Evolutionary conservation across 225 moss, liverwort and hornwort species (phyloP).

Genomic region (Marchantia paleacea): DNA sequence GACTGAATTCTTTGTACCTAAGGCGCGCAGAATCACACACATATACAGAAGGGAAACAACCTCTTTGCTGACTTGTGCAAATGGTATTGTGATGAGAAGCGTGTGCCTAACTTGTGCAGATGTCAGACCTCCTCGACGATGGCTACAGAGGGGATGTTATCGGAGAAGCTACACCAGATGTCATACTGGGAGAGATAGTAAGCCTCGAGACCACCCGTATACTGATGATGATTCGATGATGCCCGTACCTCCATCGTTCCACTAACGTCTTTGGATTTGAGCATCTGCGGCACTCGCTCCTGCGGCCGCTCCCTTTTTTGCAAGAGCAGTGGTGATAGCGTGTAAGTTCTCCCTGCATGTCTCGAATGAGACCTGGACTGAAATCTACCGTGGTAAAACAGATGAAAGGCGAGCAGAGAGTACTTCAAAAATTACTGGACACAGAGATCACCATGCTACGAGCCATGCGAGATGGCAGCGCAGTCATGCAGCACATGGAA

Average conservation of each 20-base stretch:
- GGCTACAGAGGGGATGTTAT: conserved; percentile 78
- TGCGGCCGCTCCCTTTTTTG: not conserved
- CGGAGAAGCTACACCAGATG: conserved; percentile 77
- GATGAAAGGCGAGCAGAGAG: conserved; percentile 81
- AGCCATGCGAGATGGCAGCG: conserved; percentile 85
- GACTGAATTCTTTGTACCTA: too few relatives aligned
- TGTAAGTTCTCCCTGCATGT: not conserved
- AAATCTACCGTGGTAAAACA: conserved; percentile 17
- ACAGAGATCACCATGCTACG: conserved; percentile 79
- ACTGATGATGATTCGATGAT: too few relatives aligned
- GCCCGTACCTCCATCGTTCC: not conserved
- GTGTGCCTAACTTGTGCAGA: conserved; percentile 24
- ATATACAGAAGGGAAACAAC: too few relatives aligned
- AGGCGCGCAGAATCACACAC: too few relatives aligned
- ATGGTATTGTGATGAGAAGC: not conserved
- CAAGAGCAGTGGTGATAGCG: not conserved
- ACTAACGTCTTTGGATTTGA: not conserved
- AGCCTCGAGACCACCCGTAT: conserved; percentile 21
- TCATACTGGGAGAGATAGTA: conserved; percentile 65
- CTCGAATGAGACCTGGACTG: not conserved
- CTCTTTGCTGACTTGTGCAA: not conserved
- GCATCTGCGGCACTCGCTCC: too few relatives aligned
- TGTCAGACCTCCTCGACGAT: conserved; percentile 59
- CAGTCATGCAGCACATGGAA: conserved; percentile 96
- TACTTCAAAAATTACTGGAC: conserved; percentile 71